Evolutionary conservation across 169 alveolate species (phyloP), one percentile per base, ranked within the genome.

Genomic region (Plasmodium fragile): DNA sequence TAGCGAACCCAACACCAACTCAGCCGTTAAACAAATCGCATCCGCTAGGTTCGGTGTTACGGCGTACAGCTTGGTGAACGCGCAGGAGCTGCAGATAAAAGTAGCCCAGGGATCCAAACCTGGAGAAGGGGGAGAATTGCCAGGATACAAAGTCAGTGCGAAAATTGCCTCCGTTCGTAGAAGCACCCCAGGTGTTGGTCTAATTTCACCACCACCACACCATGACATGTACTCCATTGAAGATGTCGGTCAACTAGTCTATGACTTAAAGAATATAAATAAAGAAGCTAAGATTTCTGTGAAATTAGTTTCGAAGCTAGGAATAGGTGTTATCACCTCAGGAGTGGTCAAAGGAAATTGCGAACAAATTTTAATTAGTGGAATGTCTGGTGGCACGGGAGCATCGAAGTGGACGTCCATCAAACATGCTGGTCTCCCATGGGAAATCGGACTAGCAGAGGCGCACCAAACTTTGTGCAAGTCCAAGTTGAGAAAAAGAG

Each of bases 91-190:
- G 8, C 96, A 95, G 94, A 95, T 95, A 73, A 96, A 95, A 83
- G 94, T 96, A 49, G 97, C 97, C 4, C 97, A 96, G 92, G 98
- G 98, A 71, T 96, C 98, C 7, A 96, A 96, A 87, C 98, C 98
- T 16, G 98, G 98, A 36, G 98, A 96, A 53, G 98, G 98, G 72
- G 98, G 98, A 30, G 97, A 96, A 92, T 94, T 96, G 52, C 98
- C 98, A n/a, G 98, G 98, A n/a, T 84, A 95, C 85, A 96, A 96
- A 92, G 98, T 96, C 22, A 93, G 94, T 70, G 97, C 96, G 22
- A 95, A 92, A 92, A 96, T 96, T 34, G 97, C 98, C 4, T 96
- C 95, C 49, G 93, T 94, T 34, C 95, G 98, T 49, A 92, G 95
- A 73, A 92, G 97, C 34, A 96, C 97, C 36, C 97, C 97, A 28